Conservation (phyloP, 768 basidiomycete species). For the Goffeauzyma gilvescens region DNA sequence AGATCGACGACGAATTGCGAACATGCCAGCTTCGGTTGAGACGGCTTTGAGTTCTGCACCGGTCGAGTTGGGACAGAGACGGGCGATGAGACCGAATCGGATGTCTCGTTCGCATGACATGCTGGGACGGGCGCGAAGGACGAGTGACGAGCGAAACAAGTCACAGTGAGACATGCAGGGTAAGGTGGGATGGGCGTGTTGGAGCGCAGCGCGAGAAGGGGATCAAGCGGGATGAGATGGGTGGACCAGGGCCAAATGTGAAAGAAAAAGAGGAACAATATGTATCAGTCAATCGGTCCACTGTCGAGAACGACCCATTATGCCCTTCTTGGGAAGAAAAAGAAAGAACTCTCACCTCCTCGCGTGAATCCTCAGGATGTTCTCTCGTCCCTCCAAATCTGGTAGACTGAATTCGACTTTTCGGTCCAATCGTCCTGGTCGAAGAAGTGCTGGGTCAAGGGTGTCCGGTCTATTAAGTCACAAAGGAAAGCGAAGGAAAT, state of each 20-base stretch:
- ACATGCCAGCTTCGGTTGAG: conserved; percentile 99
- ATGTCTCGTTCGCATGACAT: conserved; percentile 97
- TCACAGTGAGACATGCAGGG: neutral
- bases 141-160: neutral
- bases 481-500: neutral
- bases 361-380: conserved; percentile 91
- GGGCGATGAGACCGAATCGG: conserved; percentile 89
- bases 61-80: conserved; percentile 91
- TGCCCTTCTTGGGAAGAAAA: too few relatives aligned
- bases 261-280: neutral
- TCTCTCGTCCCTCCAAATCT: conserved; percentile 85
- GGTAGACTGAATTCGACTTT: conserved; percentile 93
- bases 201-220: too few relatives aligned
- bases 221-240: conserved; percentile 2
- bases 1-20: conserved; percentile 85
- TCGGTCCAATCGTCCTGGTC: conserved; percentile 88
- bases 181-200: neutral
- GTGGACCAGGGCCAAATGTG: neutral
- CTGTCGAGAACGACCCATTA: neutral
- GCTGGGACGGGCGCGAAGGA: conserved; percentile 34
- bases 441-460: conserved; percentile 82
- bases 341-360: conserved; percentile 51
- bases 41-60: conserved; percentile 96
- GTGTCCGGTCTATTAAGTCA: conserved; percentile 64
- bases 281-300: neutral